Percentiles rank a stretch among this genome's conserved stretches.
phyloP scores from a whole-genome alignment of 2,329 filamentous ascomycete species.

The Penicillium hordei region DNA sequence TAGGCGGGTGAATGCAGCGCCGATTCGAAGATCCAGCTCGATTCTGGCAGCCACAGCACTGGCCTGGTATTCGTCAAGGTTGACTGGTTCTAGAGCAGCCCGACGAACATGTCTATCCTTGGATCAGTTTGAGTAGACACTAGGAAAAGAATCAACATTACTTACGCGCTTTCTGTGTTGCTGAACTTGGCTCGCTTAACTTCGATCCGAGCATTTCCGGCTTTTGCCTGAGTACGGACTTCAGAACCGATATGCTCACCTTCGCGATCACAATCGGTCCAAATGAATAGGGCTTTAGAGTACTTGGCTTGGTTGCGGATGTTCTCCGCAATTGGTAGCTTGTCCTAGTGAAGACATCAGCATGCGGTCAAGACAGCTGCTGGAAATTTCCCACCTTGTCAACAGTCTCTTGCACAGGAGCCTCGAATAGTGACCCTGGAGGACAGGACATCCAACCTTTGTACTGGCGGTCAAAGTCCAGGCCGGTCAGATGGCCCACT shows the following conservation, averaged over 20 bases:
- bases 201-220: conserved; percentile 70
- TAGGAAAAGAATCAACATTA: conserved; percentile 11
- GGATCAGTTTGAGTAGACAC: neutral
- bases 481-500: conserved; percentile 77
- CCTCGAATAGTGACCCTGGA: conserved; percentile 76
- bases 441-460: conserved; percentile 79
- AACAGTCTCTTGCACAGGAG: conserved; percentile 68
- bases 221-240: conserved; percentile 76
- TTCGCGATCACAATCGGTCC: conserved; percentile 98
- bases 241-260: conserved; percentile 95
- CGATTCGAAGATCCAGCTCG: conserved; percentile 88
- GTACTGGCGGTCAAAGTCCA: conserved; percentile 73
- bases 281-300: conserved; percentile 81
- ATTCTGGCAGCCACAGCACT: conserved; percentile 86
- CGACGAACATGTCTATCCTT: conserved; percentile 72
- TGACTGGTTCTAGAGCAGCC: conserved; percentile 73
- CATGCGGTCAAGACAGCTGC: neutral
- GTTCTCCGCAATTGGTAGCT: conserved; percentile 77
- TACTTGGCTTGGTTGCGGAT: conserved; percentile 75
- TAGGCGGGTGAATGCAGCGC: conserved; percentile 87
- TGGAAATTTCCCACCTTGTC: conserved; percentile 54
- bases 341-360: conserved; percentile 58
- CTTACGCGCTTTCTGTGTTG: conserved; percentile 88
- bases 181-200: conserved; percentile 89
- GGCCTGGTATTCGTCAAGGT: conserved; percentile 81